phyloP scores from a whole-genome alignment of 2,329 filamentous ascomycete species.

The Leptosphaerulina australis region DNA sequence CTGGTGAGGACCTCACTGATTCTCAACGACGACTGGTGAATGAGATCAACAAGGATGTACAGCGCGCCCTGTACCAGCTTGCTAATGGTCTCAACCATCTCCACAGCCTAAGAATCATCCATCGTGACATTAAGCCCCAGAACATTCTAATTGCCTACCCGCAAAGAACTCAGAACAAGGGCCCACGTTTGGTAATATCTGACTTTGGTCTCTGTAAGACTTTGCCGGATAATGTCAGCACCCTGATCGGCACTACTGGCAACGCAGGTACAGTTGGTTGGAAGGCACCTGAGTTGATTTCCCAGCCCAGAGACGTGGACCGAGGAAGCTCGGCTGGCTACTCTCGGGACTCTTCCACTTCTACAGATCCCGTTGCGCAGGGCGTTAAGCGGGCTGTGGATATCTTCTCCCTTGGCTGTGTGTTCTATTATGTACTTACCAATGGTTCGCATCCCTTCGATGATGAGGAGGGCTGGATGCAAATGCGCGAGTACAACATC shows the following conservation, averaged over 20 bases:
- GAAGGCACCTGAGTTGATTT: conserved; percentile 91
- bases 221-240: conserved; percentile 90
- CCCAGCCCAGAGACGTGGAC: conserved; percentile 57
- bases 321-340: conserved; percentile 52
- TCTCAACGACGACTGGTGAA: conserved; percentile 71
- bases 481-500: conserved; percentile 85
- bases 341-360: conserved; percentile 50
- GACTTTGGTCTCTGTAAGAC: conserved; percentile 99
- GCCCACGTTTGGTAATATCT: conserved; percentile 87
- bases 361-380: conserved; percentile 58
- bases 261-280: conserved; percentile 95
- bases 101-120: conserved; percentile 90
- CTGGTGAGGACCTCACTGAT: conserved; percentile 58
- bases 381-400: conserved; percentile 95
- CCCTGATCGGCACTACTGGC: conserved; percentile 90
- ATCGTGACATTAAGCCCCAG: conserved; percentile 95
- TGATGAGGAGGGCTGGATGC: conserved; percentile 90
- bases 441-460: conserved; percentile 92
- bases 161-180: conserved; percentile 69
- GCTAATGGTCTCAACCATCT: conserved; percentile 87
- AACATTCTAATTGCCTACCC: conserved; percentile 85
- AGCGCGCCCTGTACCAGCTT: conserved; percentile 83
- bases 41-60: conserved; percentile 75
- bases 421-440: conserved; percentile 99
- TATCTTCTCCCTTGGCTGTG: conserved; percentile 93